Evolutionary conservation across 352 stramenopile species (phyloP).

Genomic region (Pythium rishiriense): DNA sequence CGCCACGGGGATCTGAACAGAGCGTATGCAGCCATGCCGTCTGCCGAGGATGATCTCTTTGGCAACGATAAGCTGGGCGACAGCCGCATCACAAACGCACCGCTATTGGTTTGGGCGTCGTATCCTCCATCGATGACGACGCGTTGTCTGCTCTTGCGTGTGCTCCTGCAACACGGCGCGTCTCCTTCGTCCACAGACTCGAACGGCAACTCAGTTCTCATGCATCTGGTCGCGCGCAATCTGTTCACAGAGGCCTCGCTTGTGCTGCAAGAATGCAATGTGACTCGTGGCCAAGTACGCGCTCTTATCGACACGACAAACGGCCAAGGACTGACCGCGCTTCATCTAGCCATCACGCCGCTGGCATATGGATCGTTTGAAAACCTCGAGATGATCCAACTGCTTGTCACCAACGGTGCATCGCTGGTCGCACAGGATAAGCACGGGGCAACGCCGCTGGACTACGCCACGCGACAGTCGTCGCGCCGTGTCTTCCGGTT

Average conservation of each 20-base stretch:
- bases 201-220: constrained; percentile 52
- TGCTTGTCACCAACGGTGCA: constrained; percentile 45
- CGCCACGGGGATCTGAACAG: not conserved
- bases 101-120: constrained; percentile 41
- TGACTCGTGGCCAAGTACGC: constrained; percentile 20
- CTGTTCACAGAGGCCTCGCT: constrained; percentile 42
- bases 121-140: constrained; percentile 31
- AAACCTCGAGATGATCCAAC: constrained; percentile 46
- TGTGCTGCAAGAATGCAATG: constrained; percentile 36
- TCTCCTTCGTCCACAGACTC: constrained; percentile 44
- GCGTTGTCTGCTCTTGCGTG: constrained; percentile 38
- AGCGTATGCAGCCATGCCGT: not conserved
- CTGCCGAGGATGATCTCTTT: constrained; percentile 30
- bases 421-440: not conserved
- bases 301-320: constrained; percentile 26
- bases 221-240: constrained; percentile 61
- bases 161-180: constrained; percentile 54
- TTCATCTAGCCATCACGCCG: constrained; percentile 61
- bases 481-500: constrained; percentile 60
- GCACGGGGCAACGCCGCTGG: constrained; percentile 31
- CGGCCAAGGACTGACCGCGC: constrained; percentile 35
- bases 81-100: constrained; percentile 30
- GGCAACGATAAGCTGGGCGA: constrained; percentile 31
- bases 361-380: constrained; percentile 60
- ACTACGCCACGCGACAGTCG: constrained; percentile 48